Base-by-base conservation (phyloP, 306 rosid species). In the Nissolia schottii region DNA sequence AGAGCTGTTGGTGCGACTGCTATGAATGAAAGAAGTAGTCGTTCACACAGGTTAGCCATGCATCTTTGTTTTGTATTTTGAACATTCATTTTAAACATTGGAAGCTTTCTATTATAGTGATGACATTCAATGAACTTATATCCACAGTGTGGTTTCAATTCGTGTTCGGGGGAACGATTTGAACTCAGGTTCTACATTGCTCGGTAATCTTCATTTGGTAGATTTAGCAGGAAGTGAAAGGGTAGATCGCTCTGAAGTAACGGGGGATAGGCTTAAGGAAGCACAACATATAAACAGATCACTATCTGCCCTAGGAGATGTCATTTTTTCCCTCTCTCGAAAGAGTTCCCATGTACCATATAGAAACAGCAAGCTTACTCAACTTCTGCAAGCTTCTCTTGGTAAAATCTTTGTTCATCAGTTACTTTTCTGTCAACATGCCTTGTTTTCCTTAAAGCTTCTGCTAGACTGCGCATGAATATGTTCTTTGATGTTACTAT, bases 191-290 rank as follows among this genome's bases (percentile, higher is more conserved):
- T 73, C 83, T 29, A 57, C 60, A 49, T 25, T 63, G 50, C 18
- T 49, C 32, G 96, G 97, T 49, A 88, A 94, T 81, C 97, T 94
- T 83, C 91, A 94, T 75, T 86, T 94, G 78, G 96, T 94, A 80
- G 99, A 94, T 84, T 92, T 94, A 46, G 99, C 99, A 5, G 99
- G 99, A 80, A 94, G 96, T 67, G 97, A 94, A 77, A 90, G 99
- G 72, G 88, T 94, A 10, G 97, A 94, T 75, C 92, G 99, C 12
- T 86, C 97, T 14, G 99, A 94, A 82, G 99, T 85, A 41, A 86
- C 80, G 0, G 97, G 99, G 18, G 99, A 94, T 67, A 84, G 99
- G 59, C 97, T 94, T 16, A 94, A 55, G 77, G 99, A 94, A 87
- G 97, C 99, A 71, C 96, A 87, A 4, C 90, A 94, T 68, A 91